Percentiles rank a stretch among this genome's conserved stretches.
phyloP scores from a whole-genome alignment of 1,284 basidiomycete species.

The Ceratobasidium sp. region DNA sequence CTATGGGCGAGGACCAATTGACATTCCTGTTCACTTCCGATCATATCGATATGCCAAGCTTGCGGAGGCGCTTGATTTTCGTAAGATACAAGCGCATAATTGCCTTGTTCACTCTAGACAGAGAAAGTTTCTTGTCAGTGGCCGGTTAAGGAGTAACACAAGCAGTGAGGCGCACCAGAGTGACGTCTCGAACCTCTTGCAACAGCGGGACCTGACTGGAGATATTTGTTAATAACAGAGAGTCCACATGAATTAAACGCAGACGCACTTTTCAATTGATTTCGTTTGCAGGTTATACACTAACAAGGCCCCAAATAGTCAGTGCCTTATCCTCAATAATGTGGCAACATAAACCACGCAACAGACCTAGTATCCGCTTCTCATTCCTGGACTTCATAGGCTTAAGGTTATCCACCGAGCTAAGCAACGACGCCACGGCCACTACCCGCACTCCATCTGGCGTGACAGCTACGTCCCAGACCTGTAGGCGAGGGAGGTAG shows the following conservation, averaged over 20 bases:
- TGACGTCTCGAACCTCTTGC: slow-evolving; percentile 79
- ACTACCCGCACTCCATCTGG: slow-evolving; percentile 78
- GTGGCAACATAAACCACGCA: slow-evolving; percentile 58
- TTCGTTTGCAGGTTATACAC: slow-evolving; percentile 76
- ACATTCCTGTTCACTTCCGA: slow-evolving; percentile 56
- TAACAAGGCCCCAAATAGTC: slow-evolving; percentile 50
- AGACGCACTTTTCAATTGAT: slow-evolving; percentile 70
- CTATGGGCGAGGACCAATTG: slow-evolving; percentile 19
- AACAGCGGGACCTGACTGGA: slow-evolving; percentile 76
- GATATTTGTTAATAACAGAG: not conserved
- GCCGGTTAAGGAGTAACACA: too few relatives aligned
- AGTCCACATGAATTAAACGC: not conserved
- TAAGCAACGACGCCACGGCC: slow-evolving; percentile 73
- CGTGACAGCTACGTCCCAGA: slow-evolving; percentile 65
- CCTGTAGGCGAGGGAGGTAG: slow-evolving; percentile 63
- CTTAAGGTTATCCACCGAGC: slow-evolving; percentile 68
- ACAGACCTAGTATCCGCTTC: slow-evolving; percentile 77
- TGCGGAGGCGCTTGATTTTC: slow-evolving; percentile 83
- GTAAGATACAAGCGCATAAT: slow-evolving; percentile 74
- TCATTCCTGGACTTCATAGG: slow-evolving; percentile 78
- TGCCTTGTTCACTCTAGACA: slow-evolving; percentile 53
- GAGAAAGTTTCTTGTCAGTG: too few relatives aligned
- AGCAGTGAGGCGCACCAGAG: slow-evolving; percentile 62
- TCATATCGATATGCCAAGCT: slow-evolving; percentile 75
- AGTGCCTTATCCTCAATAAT: not conserved